These are phyloP conservation scores for Pseudopyrenochaeta lycopersici DNA, from an alignment of 2,329 filamentous ascomycete genomes.

Conservation along the genomic window DNA sequence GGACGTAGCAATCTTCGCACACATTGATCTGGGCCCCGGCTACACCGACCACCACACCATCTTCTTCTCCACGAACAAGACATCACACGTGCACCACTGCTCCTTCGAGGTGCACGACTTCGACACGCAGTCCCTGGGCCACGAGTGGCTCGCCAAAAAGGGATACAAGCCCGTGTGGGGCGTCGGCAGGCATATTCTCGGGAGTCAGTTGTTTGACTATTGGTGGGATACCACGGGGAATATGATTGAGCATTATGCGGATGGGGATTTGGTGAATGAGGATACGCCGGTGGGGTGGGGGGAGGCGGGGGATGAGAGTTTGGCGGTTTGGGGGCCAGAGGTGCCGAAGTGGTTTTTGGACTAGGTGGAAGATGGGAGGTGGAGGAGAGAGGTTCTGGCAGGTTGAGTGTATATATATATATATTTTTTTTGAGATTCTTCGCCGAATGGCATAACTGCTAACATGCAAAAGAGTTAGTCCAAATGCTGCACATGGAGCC, in stretches of 20 bases:
- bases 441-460: neutral
- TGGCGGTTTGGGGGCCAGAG: conserved; percentile 55
- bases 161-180: conserved; percentile 75
- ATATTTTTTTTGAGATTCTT: neutral
- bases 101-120: conserved; percentile 76
- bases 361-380: conserved; percentile 14
- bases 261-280: conserved; percentile 72
- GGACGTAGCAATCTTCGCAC: conserved; percentile 61
- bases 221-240: conserved; percentile 72
- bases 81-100: conserved; percentile 70
- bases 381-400: neutral
- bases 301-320: conserved; percentile 51
- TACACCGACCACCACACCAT: conserved; percentile 66
- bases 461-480: neutral
- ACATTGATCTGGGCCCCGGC: conserved; percentile 61
- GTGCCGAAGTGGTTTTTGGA: conserved; percentile 50
- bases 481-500: too few species aligned
- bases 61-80: conserved; percentile 56
- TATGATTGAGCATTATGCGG: conserved; percentile 75
- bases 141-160: conserved; percentile 71
- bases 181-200: conserved; percentile 74
- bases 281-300: conserved; percentile 59
- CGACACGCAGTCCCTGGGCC: conserved; percentile 74
- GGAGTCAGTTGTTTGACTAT: conserved; percentile 77
- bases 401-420: neutral